A percentile compares a stretch with the other conserved stretches of the same genome.
Evolutionary conservation across 805 yeast genomes (phyloP).

Genomic region (Yarrowia sp.): DNA sequence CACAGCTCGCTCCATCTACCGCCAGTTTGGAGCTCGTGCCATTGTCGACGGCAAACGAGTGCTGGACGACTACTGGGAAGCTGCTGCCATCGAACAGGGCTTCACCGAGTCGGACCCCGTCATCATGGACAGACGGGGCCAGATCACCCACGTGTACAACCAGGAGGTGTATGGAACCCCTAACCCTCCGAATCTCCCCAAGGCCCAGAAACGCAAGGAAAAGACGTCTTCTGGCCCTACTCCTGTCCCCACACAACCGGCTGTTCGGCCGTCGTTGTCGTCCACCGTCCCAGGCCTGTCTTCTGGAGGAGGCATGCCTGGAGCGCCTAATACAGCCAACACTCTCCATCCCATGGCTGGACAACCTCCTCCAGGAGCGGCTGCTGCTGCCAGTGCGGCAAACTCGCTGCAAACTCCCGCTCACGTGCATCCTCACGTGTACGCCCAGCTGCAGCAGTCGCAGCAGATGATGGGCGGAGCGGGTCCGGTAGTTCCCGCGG

Average conservation of each 20-base stretch:
- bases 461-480: constrained; percentile 34
- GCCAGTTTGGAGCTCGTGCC: constrained; percentile 60
- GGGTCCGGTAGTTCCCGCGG: constrained; percentile 10
- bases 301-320: neutral
- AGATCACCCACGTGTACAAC: constrained; percentile 37
- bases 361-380: constrained; percentile 18
- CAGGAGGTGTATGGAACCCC: constrained; percentile 34
- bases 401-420: constrained; percentile 34
- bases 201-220: constrained; percentile 26
- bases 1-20: constrained; percentile 56
- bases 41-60: constrained; percentile 58
- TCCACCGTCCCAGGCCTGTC: neutral
- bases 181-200: constrained; percentile 28
- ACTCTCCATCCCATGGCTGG: constrained; percentile 30
- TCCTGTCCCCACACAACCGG: neutral
- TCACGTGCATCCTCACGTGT: constrained; percentile 34
- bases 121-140: constrained; percentile 45
- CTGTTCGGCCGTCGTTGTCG: neutral
- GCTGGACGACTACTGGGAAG: constrained; percentile 65
- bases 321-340: constrained; percentile 11
- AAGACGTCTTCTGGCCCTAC: neutral
- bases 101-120: constrained; percentile 58
- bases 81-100: constrained; percentile 53
- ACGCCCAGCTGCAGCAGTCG: constrained; percentile 35
- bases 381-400: neutral